phyloP scores from a whole-genome alignment of 176 grass and related monocot genomes.

The Carex parvula region DNA sequence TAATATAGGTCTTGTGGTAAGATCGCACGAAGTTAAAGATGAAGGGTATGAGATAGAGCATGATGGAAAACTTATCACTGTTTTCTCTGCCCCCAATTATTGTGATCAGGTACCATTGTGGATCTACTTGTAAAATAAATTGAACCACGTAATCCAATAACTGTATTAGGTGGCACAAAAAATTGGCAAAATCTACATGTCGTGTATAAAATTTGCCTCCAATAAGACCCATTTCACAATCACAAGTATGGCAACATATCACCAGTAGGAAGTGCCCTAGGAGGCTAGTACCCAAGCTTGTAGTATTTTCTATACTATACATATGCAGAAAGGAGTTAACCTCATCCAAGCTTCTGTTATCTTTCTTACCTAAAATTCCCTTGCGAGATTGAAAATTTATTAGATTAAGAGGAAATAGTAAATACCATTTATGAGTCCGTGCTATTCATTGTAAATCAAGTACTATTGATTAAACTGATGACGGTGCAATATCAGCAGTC shows the following conservation, averaged over 20 bases:
- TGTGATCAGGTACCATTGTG: slow-evolving; percentile 60
- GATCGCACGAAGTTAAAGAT: slow-evolving; percentile 88
- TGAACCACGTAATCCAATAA: neutral
- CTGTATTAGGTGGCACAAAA: neutral
- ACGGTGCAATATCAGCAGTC: neutral
- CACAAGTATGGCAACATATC: neutral
- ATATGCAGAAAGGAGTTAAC: neutral
- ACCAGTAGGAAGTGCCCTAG: neutral
- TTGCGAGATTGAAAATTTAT: neutral
- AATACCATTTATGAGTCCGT: neutral
- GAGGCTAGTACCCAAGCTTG: neutral
- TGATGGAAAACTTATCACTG: slow-evolving; percentile 81
- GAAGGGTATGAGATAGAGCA: slow-evolving; percentile 89
- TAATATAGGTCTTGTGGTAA: slow-evolving; percentile 69
- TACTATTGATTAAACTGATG: neutral
- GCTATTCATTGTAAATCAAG: neutral
- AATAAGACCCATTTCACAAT: neutral
- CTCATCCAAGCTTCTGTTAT: neutral
- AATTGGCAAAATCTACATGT: neutral
- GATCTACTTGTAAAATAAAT: neutral
- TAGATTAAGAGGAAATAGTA: neutral
- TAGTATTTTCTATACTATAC: neutral
- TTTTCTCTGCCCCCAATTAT: slow-evolving; percentile 90
- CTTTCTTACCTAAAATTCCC: neutral
- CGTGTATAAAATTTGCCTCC: neutral